phyloP scores from a whole-genome alignment of 192 early-diverging fungal genomes.

The Coemansia sp. region DNA sequence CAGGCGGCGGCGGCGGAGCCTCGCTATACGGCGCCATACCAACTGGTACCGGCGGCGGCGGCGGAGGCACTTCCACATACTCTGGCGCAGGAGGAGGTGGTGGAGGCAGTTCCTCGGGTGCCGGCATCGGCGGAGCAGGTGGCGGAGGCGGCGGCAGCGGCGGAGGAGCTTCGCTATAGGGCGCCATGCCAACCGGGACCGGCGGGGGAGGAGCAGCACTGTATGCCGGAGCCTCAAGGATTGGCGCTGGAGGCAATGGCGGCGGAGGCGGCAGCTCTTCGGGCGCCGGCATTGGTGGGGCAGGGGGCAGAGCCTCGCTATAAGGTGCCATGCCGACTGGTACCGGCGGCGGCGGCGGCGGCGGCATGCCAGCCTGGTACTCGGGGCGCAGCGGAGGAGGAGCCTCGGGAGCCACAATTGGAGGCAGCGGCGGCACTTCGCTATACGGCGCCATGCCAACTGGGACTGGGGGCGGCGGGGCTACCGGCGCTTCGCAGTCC shows the following conservation, averaged over 20 bases:
- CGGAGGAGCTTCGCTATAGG: conserved; percentile 8
- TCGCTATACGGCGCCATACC: conserved; percentile 7
- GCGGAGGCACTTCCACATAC: conserved; percentile 23
- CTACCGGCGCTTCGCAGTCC: conserved; percentile 24
- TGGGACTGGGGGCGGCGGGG: conserved; percentile 17
- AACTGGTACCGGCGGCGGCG: conserved; percentile 11
- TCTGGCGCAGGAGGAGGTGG: conserved; percentile 5
- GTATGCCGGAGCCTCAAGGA: background rate
- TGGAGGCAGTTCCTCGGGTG: background rate
- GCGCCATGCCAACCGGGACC: conserved; percentile 7
- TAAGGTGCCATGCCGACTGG: conserved; percentile 13
- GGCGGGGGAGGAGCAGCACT: conserved; percentile 11
- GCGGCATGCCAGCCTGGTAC: conserved; percentile 15
- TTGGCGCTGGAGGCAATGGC: conserved; percentile 10
- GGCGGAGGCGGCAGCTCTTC: conserved; percentile 9
- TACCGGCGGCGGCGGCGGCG: conserved; percentile 16
- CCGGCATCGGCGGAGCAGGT: conserved; percentile 1
- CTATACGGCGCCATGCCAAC: conserved; percentile 12
- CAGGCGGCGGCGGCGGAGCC: conserved; percentile 11
- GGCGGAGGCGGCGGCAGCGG: conserved; percentile 9
- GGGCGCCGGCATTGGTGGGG: conserved; percentile 10
- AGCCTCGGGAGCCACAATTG: conserved; percentile 1
- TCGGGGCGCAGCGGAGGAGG: background rate
- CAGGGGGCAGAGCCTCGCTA: conserved; percentile 13
- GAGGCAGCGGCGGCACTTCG: conserved; percentile 5